A percentile compares a stretch with the other conserved stretches of the same genome.
phyloP scores from a whole-genome alignment of 345 rosid genomes.

The Carallia pectinifolia region DNA sequence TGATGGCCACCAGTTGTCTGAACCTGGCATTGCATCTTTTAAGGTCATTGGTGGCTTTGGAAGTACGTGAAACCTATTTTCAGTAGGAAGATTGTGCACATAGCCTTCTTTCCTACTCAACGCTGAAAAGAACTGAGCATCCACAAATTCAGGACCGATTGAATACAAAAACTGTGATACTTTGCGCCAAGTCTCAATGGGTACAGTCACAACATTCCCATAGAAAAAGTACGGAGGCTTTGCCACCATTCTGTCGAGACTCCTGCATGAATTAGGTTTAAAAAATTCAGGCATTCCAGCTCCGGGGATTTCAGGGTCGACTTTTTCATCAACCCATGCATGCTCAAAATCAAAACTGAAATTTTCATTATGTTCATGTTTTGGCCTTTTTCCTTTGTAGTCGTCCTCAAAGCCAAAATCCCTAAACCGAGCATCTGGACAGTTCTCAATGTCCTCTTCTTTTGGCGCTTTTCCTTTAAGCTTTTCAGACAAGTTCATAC shows the following conservation, averaged over 20 bases:
- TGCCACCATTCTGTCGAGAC: conserved; percentile 42
- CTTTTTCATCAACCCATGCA: conserved; percentile 50
- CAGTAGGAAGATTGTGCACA: conserved; percentile 74
- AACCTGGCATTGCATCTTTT: conserved; percentile 58
- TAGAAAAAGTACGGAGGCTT: conserved; percentile 77
- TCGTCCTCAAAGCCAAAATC: conserved; percentile 23
- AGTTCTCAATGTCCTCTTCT: conserved; percentile 44
- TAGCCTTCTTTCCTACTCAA: conserved; percentile 82
- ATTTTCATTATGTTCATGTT: conserved; percentile 45
- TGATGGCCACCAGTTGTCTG: conserved; percentile 86
- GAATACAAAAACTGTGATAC: conserved; percentile 61
- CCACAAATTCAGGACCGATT: conserved; percentile 68
- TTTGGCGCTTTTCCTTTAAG: conserved; percentile 65
- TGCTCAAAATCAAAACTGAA: conserved; percentile 41
- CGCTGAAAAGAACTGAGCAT: conserved; percentile 59
- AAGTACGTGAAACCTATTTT: conserved; percentile 50
- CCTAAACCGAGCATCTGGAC: conserved; percentile 26
- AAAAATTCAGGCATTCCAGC: conserved; percentile 31
- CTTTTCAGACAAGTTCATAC: conserved; percentile 32
- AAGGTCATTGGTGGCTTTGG: conserved; percentile 60
- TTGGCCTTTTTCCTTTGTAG: conserved; percentile 57
- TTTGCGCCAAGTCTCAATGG: conserved; percentile 56
- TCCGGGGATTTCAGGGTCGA: conserved; percentile 20
- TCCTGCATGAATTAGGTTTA: conserved; percentile 43
- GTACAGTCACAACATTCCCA: conserved; percentile 52